Base-by-base conservation (phyloP, 1,139 yeast species). In the Taphrina communis region DNA sequence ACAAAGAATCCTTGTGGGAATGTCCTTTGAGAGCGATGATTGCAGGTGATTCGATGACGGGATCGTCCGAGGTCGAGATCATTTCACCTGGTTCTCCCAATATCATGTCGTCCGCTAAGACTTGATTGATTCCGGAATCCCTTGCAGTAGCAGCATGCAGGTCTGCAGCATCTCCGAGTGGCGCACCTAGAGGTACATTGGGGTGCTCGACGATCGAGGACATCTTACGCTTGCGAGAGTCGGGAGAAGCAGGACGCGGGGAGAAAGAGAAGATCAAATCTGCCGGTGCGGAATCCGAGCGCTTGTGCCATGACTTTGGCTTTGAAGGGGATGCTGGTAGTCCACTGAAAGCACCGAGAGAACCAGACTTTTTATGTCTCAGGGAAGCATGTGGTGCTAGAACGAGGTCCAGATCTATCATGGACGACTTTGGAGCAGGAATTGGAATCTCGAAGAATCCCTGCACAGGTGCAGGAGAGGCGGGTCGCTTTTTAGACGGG, bases 231-330 rank as follows among this genome's bases (percentile, higher is more conserved):
- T 63, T 63, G 9, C 67, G 60, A 17, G 67, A 63, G 14, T 63
- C 67, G 14, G 67, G 67, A 21, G 67, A 41, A 25, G 61, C 58
- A 7, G 67, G 67, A 35, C 67, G 58, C 8, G 67, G 67, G 12
- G 61, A 42, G 38, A 63, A 63, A 35, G 61, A 53, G 46, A 63
- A 53, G 48, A 63, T 12, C 17, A 63, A 8, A 36, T 63, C 67
- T 19, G 67, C 67, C n/a, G 67, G 67, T 6, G 67, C 67, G 9
- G 67, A 63, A 41, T 63, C 67, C 4, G 67, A 44, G 12, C 67
- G 60, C 46, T 35, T 53, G 38, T 63, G 67, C 61, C 44, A 41
- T 21, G 66, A 38, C 57, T 50, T 51, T n/a, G 60, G 61, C 36
- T 63, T 63, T 6, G 52, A 36, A 6, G 67, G 67, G 1, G 67